Conservation (phyloP, 1,139 yeast species). For the Entelexis sorbosivorans region DNA sequence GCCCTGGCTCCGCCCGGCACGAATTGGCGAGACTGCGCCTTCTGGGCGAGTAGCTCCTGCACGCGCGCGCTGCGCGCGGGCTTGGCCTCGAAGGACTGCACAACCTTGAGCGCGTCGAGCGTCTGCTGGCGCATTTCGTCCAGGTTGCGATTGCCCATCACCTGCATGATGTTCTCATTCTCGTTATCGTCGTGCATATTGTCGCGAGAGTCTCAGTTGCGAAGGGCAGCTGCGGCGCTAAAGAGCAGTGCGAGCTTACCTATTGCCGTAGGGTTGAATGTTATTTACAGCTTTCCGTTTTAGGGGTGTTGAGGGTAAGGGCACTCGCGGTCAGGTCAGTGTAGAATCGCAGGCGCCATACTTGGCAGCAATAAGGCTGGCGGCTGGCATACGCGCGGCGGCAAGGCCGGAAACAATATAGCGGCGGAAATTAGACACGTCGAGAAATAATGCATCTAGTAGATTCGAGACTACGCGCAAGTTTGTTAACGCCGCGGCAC, state of each 20-base stretch:
- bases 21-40: not conserved
- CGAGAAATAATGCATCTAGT: no score
- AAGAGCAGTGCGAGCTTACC: not conserved
- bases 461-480: no score
- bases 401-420: no score
- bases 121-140: constrained; percentile 15
- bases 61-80: constrained; percentile 11
- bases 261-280: not conserved
- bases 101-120: constrained; percentile 12
- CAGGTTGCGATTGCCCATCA: not conserved
- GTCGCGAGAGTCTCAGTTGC: not conserved
- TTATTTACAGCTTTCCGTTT: constrained; percentile 3
- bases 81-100: constrained; percentile 13
- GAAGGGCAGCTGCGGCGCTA: not conserved
- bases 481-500: no score
- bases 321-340: no score
- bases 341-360: no score
- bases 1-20: not conserved
- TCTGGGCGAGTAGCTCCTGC: constrained; percentile 2
- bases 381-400: no score
- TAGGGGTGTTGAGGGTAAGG: not conserved
- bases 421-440: no score
- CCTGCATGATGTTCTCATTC: not conserved
- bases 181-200: not conserved
- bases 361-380: not conserved